Base-by-base conservation (phyloP, 805 yeast species). In the Metschnikowia gruessii region DNA sequence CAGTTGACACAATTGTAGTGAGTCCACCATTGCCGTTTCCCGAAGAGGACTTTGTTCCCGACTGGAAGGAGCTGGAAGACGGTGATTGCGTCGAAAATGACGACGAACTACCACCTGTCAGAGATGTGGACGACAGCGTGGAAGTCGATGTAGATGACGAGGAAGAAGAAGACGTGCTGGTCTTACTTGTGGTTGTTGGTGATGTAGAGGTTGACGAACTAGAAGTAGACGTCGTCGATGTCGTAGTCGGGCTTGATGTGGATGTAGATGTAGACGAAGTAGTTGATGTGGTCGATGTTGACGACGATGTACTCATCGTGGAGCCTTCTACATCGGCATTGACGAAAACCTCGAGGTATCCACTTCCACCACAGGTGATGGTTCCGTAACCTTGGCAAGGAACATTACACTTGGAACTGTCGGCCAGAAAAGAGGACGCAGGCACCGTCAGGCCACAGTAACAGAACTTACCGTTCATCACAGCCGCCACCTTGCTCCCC, bases 391-490 rank as follows among this genome's bases (percentile, higher is more conserved):
- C 95, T 17, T 59, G 62, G 64, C 96, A 88, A 3, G 52, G 43
- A 21, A 51, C 49, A 35, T 59, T 49, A 45, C 66, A 62, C 28
- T 58, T 56, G 38, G 49, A 37, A 37, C 41, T 36, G 26, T 43
- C 48, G 16, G 49, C 55, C 34, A 50, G 15, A 28, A 50, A 40
- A 16, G 50, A 37, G 18, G 50, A 26, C 7, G 63, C 45, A 3
- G 80, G 72, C 3, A 71, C 58, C 1, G 67, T 50, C 56, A 75
- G 66, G 22, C 92, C 92, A 63, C 95, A 87, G 58, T 76, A 85
- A 63, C 95, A 87, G 16, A 64, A 62, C 21, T 70, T 57, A 8
- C 89, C 87, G 42, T 72, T 63, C 11, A 74, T 61, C 17, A 69
- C 56, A 3, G 71, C 76, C 10, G 65, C 66, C 24, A 70, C 64